Evolutionary conservation across 1,139 yeast species (phyloP).

Genomic region (Kodamaea alishanica): DNA sequence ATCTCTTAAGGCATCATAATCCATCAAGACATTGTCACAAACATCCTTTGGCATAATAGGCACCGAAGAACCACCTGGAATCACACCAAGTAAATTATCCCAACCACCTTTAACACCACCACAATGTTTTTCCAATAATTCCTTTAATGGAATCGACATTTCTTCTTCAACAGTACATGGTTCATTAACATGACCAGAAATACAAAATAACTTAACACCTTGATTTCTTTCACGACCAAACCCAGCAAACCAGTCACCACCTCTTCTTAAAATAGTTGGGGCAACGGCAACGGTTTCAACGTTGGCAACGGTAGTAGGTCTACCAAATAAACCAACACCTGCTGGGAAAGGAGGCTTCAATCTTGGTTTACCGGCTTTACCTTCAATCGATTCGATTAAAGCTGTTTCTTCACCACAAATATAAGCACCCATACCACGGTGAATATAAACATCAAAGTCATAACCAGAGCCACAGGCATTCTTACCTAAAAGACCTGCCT

Average conservation of each 20-base stretch:
- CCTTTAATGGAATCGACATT: conserved; percentile 82
- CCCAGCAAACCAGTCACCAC: conserved; percentile 79
- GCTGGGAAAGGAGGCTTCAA: conserved; percentile 94
- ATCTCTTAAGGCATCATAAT: conserved; percentile 78
- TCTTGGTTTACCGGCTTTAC: conserved; percentile 90
- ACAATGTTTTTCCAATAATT: conserved; percentile 79
- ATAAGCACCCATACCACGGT: conserved; percentile 91
- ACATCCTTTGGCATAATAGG: conserved; percentile 69
- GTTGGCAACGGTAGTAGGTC: conserved; percentile 86
- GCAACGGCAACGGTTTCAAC: conserved; percentile 89
- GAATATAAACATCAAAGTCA: conserved; percentile 75
- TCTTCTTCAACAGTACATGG: conserved; percentile 93
- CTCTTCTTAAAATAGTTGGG: conserved; percentile 84
- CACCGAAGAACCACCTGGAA: conserved; percentile 87
- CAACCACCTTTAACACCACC: conserved; percentile 90
- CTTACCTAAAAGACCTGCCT: conserved; percentile 74
- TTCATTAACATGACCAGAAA: conserved; percentile 85
- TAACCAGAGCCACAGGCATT: conserved; percentile 86
- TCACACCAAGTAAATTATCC: conserved; percentile 82
- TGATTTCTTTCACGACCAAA: conserved; percentile 81
- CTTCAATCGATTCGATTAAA: conserved; percentile 80
- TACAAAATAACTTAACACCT: conserved; percentile 80
- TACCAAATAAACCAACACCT: conserved; percentile 85
- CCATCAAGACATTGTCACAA: conserved; percentile 74
- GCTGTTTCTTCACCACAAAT: conserved; percentile 92